Evolutionary conservation across 108 stramenopile genomes (phyloP), one percentile per base, ranked within the genome.

Genomic region (Cyclotella choctawhatcheeana): DNA sequence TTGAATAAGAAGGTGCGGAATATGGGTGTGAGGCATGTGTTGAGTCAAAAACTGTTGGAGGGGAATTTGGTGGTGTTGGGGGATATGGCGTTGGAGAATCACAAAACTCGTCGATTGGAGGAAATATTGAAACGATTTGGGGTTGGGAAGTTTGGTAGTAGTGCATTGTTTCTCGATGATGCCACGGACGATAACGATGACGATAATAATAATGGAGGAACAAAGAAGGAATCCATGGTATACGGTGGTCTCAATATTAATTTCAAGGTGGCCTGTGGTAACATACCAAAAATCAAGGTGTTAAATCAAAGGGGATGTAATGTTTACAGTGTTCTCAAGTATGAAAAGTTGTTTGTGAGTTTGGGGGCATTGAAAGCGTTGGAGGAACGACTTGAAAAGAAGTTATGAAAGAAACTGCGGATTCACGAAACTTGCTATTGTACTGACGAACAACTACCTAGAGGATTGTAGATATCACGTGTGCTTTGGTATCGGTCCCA

Each of bases 1-100:
- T 73, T 96, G 56, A 96, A 97, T 82, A 93, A 93, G 71, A 94
- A 92, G 71, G 84, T 88, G 56, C 79, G 86, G 37, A 76, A 76
- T 54, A 54, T 93, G 74, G 96, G 93, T 24, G 77, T 97, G 64
- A 56, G 80, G 47, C 79, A 86, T 54, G 84, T 86, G 3, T 58
- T 94, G 50, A 82, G 82, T 29, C 93, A 94, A 83, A 92, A 94
- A 64, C 58, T 94, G 25, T 77, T 84, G 73, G 91, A 94, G 69
- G 93, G 93, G 26, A 92, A 91, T 72, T 72, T 94, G 47, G 68
- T 94, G 31, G 10, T 94, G 5, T 67, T 90, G 40, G 71, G 82
- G 61, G 83, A 86, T 59, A 70, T 94, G 32, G 58, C 59, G 2
- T 30, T 89, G 40, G 76, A 76, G 4, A 86, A 83, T 40, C 88